These are phyloP conservation scores for Rhodotorula babjevae DNA, from an alignment of 768 basidiomycete genomes.

Conservation along the genomic window DNA sequence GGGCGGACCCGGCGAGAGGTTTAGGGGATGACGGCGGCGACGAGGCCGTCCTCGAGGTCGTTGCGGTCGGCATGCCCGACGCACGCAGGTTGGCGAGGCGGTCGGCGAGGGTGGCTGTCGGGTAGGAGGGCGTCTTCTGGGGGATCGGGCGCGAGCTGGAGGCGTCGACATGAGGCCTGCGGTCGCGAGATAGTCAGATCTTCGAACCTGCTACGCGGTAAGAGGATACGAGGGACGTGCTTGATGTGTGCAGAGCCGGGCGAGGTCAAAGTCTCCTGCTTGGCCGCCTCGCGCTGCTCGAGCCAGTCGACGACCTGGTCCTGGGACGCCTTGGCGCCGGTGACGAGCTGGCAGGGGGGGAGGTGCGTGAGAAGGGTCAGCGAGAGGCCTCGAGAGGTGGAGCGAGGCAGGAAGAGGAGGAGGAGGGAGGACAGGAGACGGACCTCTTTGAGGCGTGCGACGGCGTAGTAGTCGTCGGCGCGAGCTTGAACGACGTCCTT, in stretches of 20 bases:
- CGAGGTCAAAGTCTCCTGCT: too few relatives aligned
- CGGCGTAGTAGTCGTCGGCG: not conserved
- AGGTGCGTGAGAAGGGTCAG: too few relatives aligned
- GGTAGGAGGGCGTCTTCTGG: not conserved
- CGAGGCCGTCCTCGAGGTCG: not conserved
- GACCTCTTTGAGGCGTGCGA: not conserved
- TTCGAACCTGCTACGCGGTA: too few relatives aligned
- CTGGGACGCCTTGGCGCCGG: not conserved
- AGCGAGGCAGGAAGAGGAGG: too few relatives aligned
- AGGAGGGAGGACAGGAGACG: not conserved
- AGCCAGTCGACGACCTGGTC: conserved; percentile 4
- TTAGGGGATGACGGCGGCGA: conserved; percentile 1
- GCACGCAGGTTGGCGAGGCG: not conserved
- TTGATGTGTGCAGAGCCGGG: too few relatives aligned
- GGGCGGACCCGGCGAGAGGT: conserved; percentile 1
- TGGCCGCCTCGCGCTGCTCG: conserved; percentile 2
- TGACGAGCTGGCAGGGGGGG: not conserved
- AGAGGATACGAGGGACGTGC: too few relatives aligned
- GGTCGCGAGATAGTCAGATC: not conserved
- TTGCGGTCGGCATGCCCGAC: not conserved
- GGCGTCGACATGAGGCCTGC: not conserved
- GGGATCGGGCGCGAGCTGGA: not conserved
- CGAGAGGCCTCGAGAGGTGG: too few relatives aligned
- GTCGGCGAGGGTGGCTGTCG: not conserved
- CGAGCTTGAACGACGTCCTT: not conserved